phyloP scores from a whole-genome alignment of 306 rosid species.

The Cicer bijugum region DNA sequence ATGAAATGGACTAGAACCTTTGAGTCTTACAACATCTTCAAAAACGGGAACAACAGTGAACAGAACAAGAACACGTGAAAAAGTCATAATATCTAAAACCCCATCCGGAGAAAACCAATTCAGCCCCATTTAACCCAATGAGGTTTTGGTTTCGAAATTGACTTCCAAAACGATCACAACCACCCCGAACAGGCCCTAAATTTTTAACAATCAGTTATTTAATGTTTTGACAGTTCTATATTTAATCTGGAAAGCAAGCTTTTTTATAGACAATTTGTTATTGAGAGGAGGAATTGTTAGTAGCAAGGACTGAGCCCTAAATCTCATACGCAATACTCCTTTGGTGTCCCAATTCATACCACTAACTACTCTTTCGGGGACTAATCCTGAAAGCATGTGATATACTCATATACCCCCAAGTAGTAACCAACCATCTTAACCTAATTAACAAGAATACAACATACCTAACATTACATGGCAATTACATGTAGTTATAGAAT shows the following conservation, averaged over 20 bases:
- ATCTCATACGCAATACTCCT: no score
- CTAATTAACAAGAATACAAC: slow-evolving; percentile 21
- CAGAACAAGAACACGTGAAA: slow-evolving; percentile 28
- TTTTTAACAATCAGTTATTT: background rate
- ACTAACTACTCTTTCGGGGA: no score
- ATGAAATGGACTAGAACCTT: background rate
- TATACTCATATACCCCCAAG: background rate
- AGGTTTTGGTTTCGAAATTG: no score
- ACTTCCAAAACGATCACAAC: no score
- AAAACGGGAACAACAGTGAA: background rate
- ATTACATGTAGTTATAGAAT: background rate
- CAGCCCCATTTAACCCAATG: no score
- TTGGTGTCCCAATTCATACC: no score
- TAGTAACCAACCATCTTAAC: slow-evolving; percentile 6
- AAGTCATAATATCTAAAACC: background rate
- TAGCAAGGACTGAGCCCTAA: no score
- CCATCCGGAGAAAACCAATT: no score
- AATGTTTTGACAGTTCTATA: background rate
- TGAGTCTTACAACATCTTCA: slow-evolving; percentile 2
- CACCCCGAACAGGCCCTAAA: no score
- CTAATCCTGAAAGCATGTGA: slow-evolving; percentile 12
- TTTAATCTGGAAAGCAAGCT: slow-evolving; percentile 1
- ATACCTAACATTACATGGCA: background rate
- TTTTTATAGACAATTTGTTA: no score
- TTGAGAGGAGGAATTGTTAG: no score